Conservation (phyloP, 768 basidiomycete species). For the Podaxis sp. region DNA sequence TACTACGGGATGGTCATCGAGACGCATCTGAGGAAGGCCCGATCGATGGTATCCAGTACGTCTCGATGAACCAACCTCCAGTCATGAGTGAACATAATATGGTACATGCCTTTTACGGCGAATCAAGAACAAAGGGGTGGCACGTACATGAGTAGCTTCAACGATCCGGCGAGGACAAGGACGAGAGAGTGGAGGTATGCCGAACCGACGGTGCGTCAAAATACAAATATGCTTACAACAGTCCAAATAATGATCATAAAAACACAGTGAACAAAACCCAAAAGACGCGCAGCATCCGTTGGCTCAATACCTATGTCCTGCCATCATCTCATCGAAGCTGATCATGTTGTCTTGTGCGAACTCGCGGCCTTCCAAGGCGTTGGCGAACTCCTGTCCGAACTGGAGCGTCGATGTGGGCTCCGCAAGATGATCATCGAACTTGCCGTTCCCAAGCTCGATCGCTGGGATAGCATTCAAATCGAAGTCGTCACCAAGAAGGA, state of each 20-base stretch:
- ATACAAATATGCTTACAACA: constrained; percentile 31
- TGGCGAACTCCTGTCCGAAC: constrained; percentile 32
- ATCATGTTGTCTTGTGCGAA: constrained; percentile 27
- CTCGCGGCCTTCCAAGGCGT: constrained; percentile 27
- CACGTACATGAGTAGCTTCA: constrained; percentile 12
- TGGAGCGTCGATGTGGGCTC: constrained; percentile 28
- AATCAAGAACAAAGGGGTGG: constrained; percentile 24
- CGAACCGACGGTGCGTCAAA: constrained; percentile 21
- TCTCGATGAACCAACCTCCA: constrained; percentile 35
- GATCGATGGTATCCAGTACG: constrained; percentile 33
- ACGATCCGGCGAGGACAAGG: constrained; percentile 5
- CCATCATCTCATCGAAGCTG: constrained; percentile 45
- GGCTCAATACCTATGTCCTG: constrained; percentile 32
- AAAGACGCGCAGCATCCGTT: constrained; percentile 38
- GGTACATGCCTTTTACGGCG: constrained; percentile 32
- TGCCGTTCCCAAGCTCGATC: constrained; percentile 57
- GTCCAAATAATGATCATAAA: constrained; percentile 25
- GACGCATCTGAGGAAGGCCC: constrained; percentile 37
- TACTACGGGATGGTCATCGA: constrained; percentile 33
- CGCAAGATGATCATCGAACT: constrained; percentile 32
- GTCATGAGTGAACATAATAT: constrained; percentile 25
- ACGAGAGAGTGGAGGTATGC: neutral
- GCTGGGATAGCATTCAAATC: constrained; percentile 66
- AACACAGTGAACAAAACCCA: constrained; percentile 19
- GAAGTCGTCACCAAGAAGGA: constrained; percentile 61